These are phyloP conservation scores for Calophaca sinica DNA, from an alignment of 306 rosid genomes.

Conservation along the genomic window DNA sequence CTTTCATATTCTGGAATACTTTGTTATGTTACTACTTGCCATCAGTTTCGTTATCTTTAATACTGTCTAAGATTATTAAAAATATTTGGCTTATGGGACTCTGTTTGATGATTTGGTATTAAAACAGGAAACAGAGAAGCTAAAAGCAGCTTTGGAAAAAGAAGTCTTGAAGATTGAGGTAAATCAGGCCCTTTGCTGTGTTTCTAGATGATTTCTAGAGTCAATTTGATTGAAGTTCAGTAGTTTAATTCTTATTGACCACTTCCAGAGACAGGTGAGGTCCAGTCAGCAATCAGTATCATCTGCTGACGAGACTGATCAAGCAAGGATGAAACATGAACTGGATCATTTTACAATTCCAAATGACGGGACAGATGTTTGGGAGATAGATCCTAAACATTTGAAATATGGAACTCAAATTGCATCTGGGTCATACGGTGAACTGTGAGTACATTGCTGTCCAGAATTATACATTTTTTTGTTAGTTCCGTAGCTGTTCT, in stretches of 20 bases:
- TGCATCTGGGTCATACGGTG: constrained; percentile 94
- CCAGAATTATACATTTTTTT: constrained; percentile 28
- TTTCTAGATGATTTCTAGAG: constrained; percentile 26
- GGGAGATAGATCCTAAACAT: constrained; percentile 91
- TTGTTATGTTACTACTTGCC: constrained; percentile 19
- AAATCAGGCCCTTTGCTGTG: constrained; percentile 39
- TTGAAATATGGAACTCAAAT: constrained; percentile 79
- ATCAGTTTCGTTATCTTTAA: constrained; percentile 11
- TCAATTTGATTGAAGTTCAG: constrained; percentile 34
- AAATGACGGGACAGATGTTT: constrained; percentile 90
- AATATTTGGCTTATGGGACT: constrained; percentile 32
- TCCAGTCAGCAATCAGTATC: constrained; percentile 57
- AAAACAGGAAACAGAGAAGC: constrained; percentile 84
- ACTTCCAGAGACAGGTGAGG: constrained; percentile 68
- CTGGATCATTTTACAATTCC: constrained; percentile 76
- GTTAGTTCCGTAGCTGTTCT: constrained; percentile 15
- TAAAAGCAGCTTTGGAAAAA: constrained; percentile 70
- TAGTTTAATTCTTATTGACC: constrained; percentile 22
- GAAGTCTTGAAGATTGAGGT: constrained; percentile 82
- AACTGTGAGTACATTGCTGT: constrained; percentile 72
- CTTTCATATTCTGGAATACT: constrained; percentile 31
- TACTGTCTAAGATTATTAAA: constrained; percentile 29
- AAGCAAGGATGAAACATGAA: constrained; percentile 60
- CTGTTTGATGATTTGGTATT: constrained; percentile 48
- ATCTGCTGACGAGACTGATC: constrained; percentile 61